Evolutionary conservation across 78 protist species (phyloP), one percentile per base, ranked within the genome.

Genomic region (Tieghemostelium lacteum): DNA sequence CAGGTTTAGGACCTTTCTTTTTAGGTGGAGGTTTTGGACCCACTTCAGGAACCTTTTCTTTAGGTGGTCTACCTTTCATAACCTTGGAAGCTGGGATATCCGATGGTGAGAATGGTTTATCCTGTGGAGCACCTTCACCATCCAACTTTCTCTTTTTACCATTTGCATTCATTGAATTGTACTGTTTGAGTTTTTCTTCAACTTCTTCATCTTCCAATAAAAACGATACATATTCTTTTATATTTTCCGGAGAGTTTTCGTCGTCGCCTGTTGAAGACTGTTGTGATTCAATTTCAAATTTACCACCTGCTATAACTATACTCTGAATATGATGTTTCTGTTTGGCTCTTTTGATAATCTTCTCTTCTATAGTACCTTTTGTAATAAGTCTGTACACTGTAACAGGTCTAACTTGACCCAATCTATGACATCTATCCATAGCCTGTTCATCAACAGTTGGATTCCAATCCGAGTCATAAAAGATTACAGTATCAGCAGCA

Each of bases 401-500:
- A 16, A 97, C 99, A 26, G 93, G 97, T 52, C 55, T 65, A 19
- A 19, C 29, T 60, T 77, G 80, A 64, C 89, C 99, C 10, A 98
- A 71, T 14, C 99, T 87, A 75, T 99, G 99, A 10, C 94, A 94
- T 8, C 99, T 94, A 71, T 97, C 99, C 96, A 95, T 95, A 8
- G 99, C 99, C 86, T 97, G 98, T 62, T 65, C 95, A 34, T 96
- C 97, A 61, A 86, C 86, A 0, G 97, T 95, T 52, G 99, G 99
- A 88, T 99, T 99, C 99, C 99, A 98, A 65, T 97, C 99, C 28
- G 88, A 67, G 75, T 99, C 99, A 33, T 88, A 98, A 54, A 99
- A 86, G 85, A 99, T 96, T 12, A 99, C 99, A 0, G 99, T 97
- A 94, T 99, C 99, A 1, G 99, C 99, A 1, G 99, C 73, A 1